These are phyloP conservation scores for Microcyclospora tardicrescens DNA, from an alignment of 2,329 filamentous ascomycete genomes.

Conservation along the genomic window DNA sequence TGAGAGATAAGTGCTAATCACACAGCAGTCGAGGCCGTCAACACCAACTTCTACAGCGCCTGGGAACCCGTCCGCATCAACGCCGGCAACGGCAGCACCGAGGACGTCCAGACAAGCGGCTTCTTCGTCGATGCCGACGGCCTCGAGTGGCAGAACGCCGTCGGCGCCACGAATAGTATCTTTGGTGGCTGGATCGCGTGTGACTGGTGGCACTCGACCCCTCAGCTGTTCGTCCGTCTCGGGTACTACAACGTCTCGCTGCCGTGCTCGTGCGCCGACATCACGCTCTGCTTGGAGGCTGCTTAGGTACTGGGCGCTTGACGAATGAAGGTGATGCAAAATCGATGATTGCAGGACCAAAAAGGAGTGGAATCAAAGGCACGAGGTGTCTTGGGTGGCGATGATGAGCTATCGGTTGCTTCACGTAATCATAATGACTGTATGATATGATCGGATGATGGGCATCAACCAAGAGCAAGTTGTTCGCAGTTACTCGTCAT, in stretches of 20 bases:
- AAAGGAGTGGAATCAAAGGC: too few relatives aligned
- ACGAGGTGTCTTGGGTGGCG: too few relatives aligned
- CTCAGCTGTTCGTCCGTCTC: conserved; percentile 22
- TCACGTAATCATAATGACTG: too few relatives aligned
- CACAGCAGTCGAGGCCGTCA: conserved; percentile 5
- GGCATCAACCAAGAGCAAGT: too few relatives aligned
- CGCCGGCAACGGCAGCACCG: conserved; percentile 9
- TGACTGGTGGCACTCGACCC: conserved; percentile 21
- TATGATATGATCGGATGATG: too few relatives aligned
- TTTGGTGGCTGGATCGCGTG: conserved; percentile 23
- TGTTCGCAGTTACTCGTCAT: too few relatives aligned
- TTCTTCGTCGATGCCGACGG: conserved; percentile 22
- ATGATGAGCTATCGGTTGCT: too few relatives aligned
- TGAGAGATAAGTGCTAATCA: conserved; percentile 1
- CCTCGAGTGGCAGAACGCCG: conserved; percentile 18
- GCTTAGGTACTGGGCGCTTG: too few relatives aligned
- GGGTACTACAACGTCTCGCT: conserved; percentile 10
- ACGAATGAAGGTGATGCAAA: too few relatives aligned
- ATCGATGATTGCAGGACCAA: too few relatives aligned
- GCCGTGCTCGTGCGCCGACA: conserved; percentile 19
- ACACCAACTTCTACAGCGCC: conserved; percentile 16
- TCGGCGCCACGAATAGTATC: conserved; percentile 1
- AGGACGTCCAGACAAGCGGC: conserved; percentile 5
- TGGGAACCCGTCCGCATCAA: conserved; percentile 23
- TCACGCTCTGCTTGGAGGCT: too few relatives aligned